Base-by-base conservation (phyloP, 345 rosid genomes). In the Leavenworthia alabamica region DNA sequence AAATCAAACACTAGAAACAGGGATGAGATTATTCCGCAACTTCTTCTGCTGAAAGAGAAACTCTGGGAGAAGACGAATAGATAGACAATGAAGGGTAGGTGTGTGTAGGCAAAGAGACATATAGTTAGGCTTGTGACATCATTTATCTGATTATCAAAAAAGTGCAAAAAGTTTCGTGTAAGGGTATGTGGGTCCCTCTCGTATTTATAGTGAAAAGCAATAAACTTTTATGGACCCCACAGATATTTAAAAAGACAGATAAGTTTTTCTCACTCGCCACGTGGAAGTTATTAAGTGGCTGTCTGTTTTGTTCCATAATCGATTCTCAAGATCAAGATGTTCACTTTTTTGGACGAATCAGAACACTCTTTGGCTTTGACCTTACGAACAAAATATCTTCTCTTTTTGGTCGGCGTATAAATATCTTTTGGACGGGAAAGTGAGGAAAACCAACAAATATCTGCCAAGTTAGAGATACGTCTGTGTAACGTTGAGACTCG, bases 171-270 rank as follows among this genome's bases (percentile, higher is more conserved):
- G 31, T 20, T 55, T 39, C 4, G 4, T 35, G 56, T 39, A 40
- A n/a, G 61, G 76, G 72, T 45, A 40, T 19, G 84, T 62, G 89
- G 87, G 95, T 20, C 84, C 86, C 73, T 13, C 39, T 67, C 72
- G 71, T 75, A 78, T 77, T 76, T 79, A 56, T 65, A 55, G 59
- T 67, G 70, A 75, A n/a, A 70, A 65, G 74, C 70, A 65, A 74
- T 52, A 70, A 63, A 63, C 49, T 56, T 42, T 32, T 41, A 0
- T 56, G 66, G 70, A 7, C 54, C 75, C 60, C 48, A 63, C 70
- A 23, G 2, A 22, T 29, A 7, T 60, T 52, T 47, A 12, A n/a
- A n/a, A 13, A 17, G 22, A 50, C 28, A 50, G 50, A 41, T n/a
- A n/a, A n/a, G n/a, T n/a, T n/a, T n/a, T n/a, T n/a, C n/a, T n/a